Evolutionary conservation across 441 rosid species (phyloP).

Genomic region (Pelargonium cotyledonis): DNA sequence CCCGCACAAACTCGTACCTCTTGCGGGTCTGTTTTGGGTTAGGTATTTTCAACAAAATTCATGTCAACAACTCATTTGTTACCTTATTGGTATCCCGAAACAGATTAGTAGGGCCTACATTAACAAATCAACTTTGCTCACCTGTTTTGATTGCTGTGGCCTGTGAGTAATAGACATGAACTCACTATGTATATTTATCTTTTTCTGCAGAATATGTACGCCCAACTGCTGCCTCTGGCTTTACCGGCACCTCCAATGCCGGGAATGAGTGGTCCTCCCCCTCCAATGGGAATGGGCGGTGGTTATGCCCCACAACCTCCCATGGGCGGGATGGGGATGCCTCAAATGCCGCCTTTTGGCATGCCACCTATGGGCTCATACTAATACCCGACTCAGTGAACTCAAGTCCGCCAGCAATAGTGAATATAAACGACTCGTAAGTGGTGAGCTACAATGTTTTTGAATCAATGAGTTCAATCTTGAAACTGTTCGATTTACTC

Average conservation of each 20-base stretch:
- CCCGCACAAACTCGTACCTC: no score
- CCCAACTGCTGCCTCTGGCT: conserved; percentile 90
- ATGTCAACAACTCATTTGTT: no score
- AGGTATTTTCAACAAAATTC: no score
- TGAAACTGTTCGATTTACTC: no score
- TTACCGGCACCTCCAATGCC: conserved; percentile 98
- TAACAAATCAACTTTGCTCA: no score
- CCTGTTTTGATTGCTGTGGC: no score
- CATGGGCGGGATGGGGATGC: conserved; percentile 90
- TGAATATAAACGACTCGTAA: no score
- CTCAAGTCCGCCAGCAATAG: no score
- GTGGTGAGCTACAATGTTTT: not conserved
- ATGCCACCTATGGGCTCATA: conserved; percentile 95
- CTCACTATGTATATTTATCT: not conserved
- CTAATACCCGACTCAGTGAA: conserved; percentile 21
- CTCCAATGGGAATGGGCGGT: conserved; percentile 43
- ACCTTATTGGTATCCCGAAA: no score
- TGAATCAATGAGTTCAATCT: no score
- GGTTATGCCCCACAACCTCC: conserved; percentile 61
- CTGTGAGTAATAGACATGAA: not conserved
- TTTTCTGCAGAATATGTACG: conserved; percentile 84
- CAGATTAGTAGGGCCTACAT: no score
- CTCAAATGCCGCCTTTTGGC: conserved; percentile 86
- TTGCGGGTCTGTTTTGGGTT: no score
- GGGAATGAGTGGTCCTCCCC: conserved; percentile 59